Conservation (phyloP, 371 early-diverging fungal genomes). For the Mortierella sp. region DNA sequence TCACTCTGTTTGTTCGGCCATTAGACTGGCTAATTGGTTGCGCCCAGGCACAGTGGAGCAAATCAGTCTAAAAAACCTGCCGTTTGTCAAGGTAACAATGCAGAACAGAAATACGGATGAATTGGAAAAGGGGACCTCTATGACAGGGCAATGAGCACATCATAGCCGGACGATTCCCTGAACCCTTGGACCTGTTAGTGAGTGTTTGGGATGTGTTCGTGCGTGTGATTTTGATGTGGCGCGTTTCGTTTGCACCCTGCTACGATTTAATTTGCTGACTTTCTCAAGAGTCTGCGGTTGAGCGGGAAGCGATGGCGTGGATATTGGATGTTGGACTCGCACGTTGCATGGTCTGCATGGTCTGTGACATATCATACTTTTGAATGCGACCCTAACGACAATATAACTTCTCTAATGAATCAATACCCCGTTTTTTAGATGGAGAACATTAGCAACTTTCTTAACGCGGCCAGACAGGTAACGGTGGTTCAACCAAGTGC, state of each 20-base stretch:
- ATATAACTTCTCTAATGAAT: neutral
- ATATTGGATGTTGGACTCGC: neutral
- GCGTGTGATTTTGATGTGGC: neutral
- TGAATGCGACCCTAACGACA: neutral
- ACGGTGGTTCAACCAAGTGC: neutral
- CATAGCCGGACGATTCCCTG: neutral
- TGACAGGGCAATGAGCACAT: slow-evolving; percentile 6
- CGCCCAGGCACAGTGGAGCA: slow-evolving; percentile 79
- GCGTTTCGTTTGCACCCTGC: neutral
- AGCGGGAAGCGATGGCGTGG: neutral
- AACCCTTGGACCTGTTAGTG: slow-evolving; percentile 7
- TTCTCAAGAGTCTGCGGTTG: neutral
- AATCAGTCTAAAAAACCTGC: slow-evolving; percentile 75
- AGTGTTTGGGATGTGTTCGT: neutral
- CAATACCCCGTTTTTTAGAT: slow-evolving; percentile 63
- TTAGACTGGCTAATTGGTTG: slow-evolving; percentile 80
- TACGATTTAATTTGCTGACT: neutral
- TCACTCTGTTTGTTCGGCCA: slow-evolving; percentile 2
- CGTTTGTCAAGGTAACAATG: slow-evolving; percentile 78
- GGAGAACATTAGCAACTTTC: slow-evolving; percentile 79
- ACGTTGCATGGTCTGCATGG: neutral
- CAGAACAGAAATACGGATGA: slow-evolving; percentile 9
- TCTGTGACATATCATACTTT: neutral
- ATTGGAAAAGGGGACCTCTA: neutral
- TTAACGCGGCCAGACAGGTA: slow-evolving; percentile 62